These are phyloP conservation scores for Salix viminalis DNA, from an alignment of 345 rosid genomes.

Conservation along the genomic window DNA sequence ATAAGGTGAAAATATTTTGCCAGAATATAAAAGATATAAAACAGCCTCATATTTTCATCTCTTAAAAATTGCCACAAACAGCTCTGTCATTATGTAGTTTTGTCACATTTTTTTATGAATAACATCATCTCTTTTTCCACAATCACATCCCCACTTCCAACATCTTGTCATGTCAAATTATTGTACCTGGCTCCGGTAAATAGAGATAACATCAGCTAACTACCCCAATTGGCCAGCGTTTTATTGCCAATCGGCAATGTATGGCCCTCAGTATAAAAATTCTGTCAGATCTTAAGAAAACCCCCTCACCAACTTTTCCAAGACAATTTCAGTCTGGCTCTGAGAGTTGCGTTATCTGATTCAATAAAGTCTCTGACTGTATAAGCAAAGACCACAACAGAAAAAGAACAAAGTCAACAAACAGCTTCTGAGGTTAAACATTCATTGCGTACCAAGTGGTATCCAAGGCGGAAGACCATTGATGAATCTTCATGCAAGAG, in stretches of 20 bases:
- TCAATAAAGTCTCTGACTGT: neutral
- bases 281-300: too few species aligned
- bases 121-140: neutral
- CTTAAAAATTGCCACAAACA: neutral
- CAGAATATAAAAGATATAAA: neutral
- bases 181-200: neutral
- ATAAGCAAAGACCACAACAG: neutral
- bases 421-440: neutral
- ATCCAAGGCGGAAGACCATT: conserved; percentile 81
- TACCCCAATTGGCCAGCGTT: neutral
- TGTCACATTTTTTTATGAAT: neutral
- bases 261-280: neutral
- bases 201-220: neutral
- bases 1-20: neutral
- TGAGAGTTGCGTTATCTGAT: neutral
- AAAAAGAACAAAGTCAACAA: neutral
- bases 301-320: neutral
- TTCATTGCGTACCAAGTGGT: conserved; percentile 60
- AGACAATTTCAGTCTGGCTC: neutral
- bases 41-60: neutral
- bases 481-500: conserved; percentile 67
- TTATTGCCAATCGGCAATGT: neutral
- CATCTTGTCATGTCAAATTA: neutral
- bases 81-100: neutral
- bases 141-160: neutral